Percentiles rank a stretch among this genome's conserved stretches.
Evolutionary conservation across 495 filamentous ascomycete species (phyloP).

Genomic region (Neurospora sp.): DNA sequence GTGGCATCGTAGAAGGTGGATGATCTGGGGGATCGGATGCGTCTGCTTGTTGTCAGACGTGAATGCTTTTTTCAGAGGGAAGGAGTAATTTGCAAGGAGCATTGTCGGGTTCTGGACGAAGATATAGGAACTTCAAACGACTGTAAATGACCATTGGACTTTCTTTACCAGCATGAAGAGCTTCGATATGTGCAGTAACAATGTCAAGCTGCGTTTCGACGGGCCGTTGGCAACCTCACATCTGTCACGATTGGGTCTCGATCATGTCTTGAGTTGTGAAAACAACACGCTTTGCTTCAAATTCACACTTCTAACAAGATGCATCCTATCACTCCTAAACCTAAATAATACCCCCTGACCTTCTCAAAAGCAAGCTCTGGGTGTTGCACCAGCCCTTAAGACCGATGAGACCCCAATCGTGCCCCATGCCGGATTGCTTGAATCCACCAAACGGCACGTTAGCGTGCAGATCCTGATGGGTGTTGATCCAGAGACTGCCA

Average conservation of each 20-base stretch:
- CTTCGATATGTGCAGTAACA: too few species aligned
- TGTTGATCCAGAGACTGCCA: conserved; percentile 51
- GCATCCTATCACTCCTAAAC: neutral
- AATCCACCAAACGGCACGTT: conserved; percentile 44
- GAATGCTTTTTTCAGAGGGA: too few species aligned
- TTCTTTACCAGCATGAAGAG: too few species aligned
- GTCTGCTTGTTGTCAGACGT: too few species aligned
- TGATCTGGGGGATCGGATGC: too few species aligned
- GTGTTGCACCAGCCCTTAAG: conserved; percentile 41
- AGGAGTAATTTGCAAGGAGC: too few species aligned
- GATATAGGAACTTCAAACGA: too few species aligned
- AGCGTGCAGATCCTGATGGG: conserved; percentile 24
- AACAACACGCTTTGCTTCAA: neutral
- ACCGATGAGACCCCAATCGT: conserved; percentile 42
- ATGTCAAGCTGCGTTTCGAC: too few species aligned
- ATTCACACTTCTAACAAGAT: neutral
- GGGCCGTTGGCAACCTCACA: too few species aligned
- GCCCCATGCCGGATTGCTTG: conserved; percentile 48
- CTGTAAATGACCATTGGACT: too few species aligned
- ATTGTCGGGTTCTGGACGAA: too few species aligned
- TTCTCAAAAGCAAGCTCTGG: conserved; percentile 19
- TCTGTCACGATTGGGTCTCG: neutral
- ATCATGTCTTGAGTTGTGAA: neutral
- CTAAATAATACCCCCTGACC: neutral
- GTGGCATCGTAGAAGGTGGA: too few species aligned